Evolutionary conservation across 768 basidiomycete genomes (phyloP), one percentile per base, ranked within the genome.

Genomic region (Asterophora lycoperdoides): DNA sequence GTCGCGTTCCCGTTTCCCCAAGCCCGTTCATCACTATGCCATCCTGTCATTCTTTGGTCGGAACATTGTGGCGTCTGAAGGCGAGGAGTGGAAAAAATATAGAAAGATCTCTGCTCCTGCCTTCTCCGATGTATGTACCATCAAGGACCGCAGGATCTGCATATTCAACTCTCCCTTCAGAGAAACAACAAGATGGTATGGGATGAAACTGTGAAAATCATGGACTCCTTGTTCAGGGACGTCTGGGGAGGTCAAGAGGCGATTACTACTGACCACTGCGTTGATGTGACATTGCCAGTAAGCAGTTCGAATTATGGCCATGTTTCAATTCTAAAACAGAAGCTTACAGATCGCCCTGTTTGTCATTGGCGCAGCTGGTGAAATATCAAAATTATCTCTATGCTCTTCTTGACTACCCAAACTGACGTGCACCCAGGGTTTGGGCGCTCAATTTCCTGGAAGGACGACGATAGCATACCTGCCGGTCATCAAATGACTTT

Each of bases 51-150:
- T 80, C 48, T 86, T 76, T 57, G 84, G 84, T 5, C 58, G 58
- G 5, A 88, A 86, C 53, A 79, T 86, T 37, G 74, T 86, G n/a
- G 75, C 72, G 1, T 78, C 80, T 0, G 84, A 86, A 55, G 79
- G 77, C 17, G 76, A 79, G 3, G 71, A 79, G 50, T 86, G 83
- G 83, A 83, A 83, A 61, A 74, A 75, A 26, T 82, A 81, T 53
- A 65, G 83, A 39, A 81, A 79, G 59, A 75, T 86, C 35, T 67
- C 76, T 14, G 80, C 79, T 1, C 81, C 83, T n/a, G 76, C 81
- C 0, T 86, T 85, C 60, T 79, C 79, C 5, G 81, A 83, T 60
- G 81, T 81, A 46, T 37, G 64, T 51, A 7, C 2, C 23, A 14
- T 13, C 13, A 28, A 15, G 29, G 32, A 13, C 8, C 23, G 7